Conservation (phyloP, 106 monocot genomes). For the Apostasia ramifera region DNA sequence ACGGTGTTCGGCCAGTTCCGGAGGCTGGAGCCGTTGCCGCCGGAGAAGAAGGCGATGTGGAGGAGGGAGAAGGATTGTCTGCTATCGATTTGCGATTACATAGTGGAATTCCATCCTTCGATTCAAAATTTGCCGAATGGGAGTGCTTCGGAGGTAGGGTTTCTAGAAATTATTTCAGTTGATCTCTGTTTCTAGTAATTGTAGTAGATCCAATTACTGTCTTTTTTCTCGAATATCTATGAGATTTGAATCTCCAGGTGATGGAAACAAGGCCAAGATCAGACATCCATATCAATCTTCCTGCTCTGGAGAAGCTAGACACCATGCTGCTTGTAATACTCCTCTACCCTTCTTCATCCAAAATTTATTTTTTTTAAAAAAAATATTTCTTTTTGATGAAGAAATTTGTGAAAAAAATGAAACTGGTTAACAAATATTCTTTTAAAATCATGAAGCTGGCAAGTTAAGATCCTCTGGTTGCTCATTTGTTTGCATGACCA, state of each 20-base stretch:
- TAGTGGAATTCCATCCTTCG: slow-evolving; percentile 60
- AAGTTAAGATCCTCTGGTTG: too few species aligned
- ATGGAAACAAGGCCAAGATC: slow-evolving; percentile 61
- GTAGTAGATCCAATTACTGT: too few species aligned
- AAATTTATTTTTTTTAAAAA: background rate
- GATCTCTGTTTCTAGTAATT: background rate
- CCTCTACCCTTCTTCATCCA: background rate
- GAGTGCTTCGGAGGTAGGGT: slow-evolving; percentile 32
- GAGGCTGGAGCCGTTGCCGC: slow-evolving; percentile 62
- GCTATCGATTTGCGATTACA: slow-evolving; percentile 72
- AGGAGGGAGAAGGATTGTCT: slow-evolving; percentile 79
- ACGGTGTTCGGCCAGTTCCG: slow-evolving; percentile 67
- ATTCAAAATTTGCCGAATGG: slow-evolving; percentile 43
- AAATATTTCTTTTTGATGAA: too few species aligned
- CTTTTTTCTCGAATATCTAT: too few species aligned
- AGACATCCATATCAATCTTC: slow-evolving; percentile 70
- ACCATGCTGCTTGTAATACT: slow-evolving; percentile 54
- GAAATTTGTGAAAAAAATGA: too few species aligned
- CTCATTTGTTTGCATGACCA: too few species aligned
- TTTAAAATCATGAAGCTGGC: too few species aligned
- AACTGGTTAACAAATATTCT: too few species aligned
- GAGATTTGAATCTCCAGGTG: slow-evolving; percentile 26
- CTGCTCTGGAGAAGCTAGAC: slow-evolving; percentile 68
- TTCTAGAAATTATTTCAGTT: background rate
- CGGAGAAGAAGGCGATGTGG: slow-evolving; percentile 75